A percentile compares a stretch with the other conserved stretches of the same genome.
Evolutionary conservation across 345 rosid genomes (phyloP).

Genomic region (Boechera stricta): DNA sequence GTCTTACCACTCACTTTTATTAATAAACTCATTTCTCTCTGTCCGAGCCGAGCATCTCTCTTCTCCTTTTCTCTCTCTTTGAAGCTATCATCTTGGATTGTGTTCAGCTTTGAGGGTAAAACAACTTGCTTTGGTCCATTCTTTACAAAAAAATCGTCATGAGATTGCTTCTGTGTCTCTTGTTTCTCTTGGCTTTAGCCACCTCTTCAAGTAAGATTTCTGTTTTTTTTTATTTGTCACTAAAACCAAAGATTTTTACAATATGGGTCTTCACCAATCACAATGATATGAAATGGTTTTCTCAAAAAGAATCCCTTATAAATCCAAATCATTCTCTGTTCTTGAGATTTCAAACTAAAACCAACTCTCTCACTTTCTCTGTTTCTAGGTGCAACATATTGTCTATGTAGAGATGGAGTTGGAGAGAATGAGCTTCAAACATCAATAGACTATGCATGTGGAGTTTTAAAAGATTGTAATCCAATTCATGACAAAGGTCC

Average conservation of each 20-base stretch:
- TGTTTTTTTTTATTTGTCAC: not conserved
- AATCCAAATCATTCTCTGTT: not conserved
- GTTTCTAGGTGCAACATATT: slow-evolving; percentile 65
- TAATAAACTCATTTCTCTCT: slow-evolving; percentile 23
- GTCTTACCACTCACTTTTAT: slow-evolving; percentile 34
- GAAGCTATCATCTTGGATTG: slow-evolving; percentile 32
- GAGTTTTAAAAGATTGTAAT: slow-evolving; percentile 70
- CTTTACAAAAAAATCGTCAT: slow-evolving; percentile 44
- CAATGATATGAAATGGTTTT: slow-evolving; percentile 24
- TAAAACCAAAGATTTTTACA: not conserved
- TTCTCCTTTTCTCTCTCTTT: slow-evolving; percentile 16
- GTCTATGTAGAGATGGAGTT: slow-evolving; percentile 80
- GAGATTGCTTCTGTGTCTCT: slow-evolving; percentile 58
- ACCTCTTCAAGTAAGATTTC: slow-evolving; percentile 70
- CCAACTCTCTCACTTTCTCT: not conserved
- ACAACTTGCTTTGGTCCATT: not conserved
- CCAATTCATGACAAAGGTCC: slow-evolving; percentile 66
- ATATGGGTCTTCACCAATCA: too few relatives aligned
- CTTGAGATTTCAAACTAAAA: not conserved
- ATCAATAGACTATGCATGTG: slow-evolving; percentile 92
- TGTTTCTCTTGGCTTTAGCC: slow-evolving; percentile 60
- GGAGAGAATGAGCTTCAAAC: slow-evolving; percentile 64
- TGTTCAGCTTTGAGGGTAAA: not conserved
- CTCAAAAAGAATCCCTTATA: not conserved
- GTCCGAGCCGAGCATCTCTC: not conserved